Conservation (phyloP, 2,329 filamentous ascomycete genomes). For the Colletotrichum acutatum region DNA sequence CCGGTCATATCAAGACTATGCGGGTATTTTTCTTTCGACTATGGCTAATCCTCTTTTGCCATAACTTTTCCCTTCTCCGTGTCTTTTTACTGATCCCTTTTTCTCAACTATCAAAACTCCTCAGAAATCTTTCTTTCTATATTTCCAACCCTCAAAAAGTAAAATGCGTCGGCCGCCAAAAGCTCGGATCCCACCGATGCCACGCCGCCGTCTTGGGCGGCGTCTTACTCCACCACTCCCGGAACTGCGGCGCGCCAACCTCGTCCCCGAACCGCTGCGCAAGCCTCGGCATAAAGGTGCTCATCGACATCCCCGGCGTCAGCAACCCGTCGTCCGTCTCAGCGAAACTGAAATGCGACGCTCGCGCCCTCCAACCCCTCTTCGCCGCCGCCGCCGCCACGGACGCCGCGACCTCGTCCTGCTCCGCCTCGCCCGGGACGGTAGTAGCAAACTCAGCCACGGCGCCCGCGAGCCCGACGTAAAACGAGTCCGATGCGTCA, state of each 20-base stretch:
- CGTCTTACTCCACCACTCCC: conserved; percentile 11
- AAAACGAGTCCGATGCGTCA: conserved; percentile 59
- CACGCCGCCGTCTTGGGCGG: conserved; percentile 25
- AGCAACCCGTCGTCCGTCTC: conserved; percentile 44
- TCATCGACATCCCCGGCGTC: conserved; percentile 29
- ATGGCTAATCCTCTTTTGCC: not conserved
- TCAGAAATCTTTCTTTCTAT: not conserved
- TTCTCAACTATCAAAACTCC: not conserved
- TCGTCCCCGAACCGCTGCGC: conserved; percentile 31
- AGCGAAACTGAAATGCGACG: conserved; percentile 37
- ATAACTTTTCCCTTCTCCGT: not conserved
- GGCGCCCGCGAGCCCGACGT: conserved; percentile 59
- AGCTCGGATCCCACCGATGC: conserved; percentile 31
- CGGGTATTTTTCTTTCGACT: not conserved
- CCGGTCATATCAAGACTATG: not conserved
- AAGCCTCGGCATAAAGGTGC: conserved; percentile 31
- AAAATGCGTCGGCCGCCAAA: conserved; percentile 34
- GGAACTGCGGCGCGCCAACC: conserved; percentile 20
- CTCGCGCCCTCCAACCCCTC: conserved; percentile 23
- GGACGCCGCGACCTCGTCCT: not conserved
- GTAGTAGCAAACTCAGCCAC: conserved; percentile 53
- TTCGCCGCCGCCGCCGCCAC: conserved; percentile 23
- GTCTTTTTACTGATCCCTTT: not conserved
- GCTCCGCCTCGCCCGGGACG: not conserved
- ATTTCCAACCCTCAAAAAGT: not conserved